These are phyloP conservation scores for Debaryomyces subglobosus DNA, from an alignment of 1,139 yeast genomes.

Conservation along the genomic window DNA sequence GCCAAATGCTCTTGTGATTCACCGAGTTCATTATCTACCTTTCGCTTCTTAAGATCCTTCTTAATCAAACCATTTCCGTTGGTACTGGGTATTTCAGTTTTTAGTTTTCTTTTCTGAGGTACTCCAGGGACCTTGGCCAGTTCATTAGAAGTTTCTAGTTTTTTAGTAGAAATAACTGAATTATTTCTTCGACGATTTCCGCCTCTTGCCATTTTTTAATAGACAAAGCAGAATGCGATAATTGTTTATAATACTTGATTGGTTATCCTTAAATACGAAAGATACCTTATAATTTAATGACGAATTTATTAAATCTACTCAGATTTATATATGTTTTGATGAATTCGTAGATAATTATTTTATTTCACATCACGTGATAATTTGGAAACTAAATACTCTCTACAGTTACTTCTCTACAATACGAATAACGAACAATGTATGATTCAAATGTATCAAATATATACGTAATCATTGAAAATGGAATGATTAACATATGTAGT, in stretches of 20 bases:
- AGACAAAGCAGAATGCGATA: not conserved
- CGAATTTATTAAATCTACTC: not conserved
- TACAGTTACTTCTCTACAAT: not conserved
- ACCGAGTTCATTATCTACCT: constrained; percentile 1
- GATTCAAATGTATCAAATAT: constrained; percentile 1
- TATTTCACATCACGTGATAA: constrained; percentile 1
- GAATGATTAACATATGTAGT: not conserved
- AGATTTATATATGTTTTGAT: not conserved
- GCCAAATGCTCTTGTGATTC: constrained; percentile 23
- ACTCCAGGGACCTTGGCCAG: not conserved
- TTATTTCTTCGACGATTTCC: constrained; percentile 9
- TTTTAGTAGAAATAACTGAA: not conserved
- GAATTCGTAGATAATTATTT: not conserved
- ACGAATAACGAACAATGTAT: constrained; percentile 2
- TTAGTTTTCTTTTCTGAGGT: constrained; percentile 4
- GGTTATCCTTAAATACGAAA: not conserved
- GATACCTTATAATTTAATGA: not conserved
- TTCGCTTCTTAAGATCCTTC: constrained; percentile 7
- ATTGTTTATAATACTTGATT: not conserved
- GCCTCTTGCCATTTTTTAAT: constrained; percentile 11
- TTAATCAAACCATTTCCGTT: not conserved
- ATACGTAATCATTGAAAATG: not conserved
- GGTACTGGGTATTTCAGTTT: not conserved
- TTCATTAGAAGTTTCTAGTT: not conserved
- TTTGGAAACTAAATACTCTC: not conserved